Evolutionary conservation across 2,329 filamentous ascomycete species (phyloP).

Genomic region (Colletotrichum ledebouriae): DNA sequence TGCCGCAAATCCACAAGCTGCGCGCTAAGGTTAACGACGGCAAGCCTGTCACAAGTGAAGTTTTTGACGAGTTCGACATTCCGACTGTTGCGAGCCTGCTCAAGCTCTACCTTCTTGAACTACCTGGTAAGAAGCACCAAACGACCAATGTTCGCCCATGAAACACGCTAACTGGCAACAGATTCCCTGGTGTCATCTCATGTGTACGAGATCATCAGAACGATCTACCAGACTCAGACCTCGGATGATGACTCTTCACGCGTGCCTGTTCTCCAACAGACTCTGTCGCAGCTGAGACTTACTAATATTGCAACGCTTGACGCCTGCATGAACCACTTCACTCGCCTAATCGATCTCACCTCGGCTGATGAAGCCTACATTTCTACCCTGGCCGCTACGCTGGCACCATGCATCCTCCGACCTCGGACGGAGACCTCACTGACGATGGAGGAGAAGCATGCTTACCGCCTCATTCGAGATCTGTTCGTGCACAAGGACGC

Average conservation of each 20-base stretch:
- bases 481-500: constrained; percentile 93
- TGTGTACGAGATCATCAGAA: constrained; percentile 98
- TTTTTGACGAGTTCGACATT: constrained; percentile 90
- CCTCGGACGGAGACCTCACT: constrained; percentile 89
- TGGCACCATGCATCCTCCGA: constrained; percentile 89
- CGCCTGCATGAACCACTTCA: constrained; percentile 98
- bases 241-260: constrained; percentile 84
- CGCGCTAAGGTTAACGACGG: constrained; percentile 88
- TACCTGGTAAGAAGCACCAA: constrained; percentile 77
- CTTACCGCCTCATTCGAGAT: constrained; percentile 90
- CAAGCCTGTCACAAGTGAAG: constrained; percentile 80
- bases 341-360: constrained; percentile 93
- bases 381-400: constrained; percentile 76
- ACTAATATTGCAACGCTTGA: constrained; percentile 99
- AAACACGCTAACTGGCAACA: constrained; percentile 55
- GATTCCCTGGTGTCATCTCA: constrained; percentile 99
- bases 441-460: constrained; percentile 95
- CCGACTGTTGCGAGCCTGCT: constrained; percentile 92
- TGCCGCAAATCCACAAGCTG: constrained; percentile 86
- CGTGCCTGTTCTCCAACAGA: constrained; percentile 93
- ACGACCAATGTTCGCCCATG: not conserved
- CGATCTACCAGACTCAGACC: constrained; percentile 82
- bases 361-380: constrained; percentile 94
- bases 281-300: constrained; percentile 91
- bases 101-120: constrained; percentile 93